Evolutionary conservation across 176 grass and related monocot species (phyloP), one percentile per base, ranked within the genome.

Genomic region (Secale cereale): DNA sequence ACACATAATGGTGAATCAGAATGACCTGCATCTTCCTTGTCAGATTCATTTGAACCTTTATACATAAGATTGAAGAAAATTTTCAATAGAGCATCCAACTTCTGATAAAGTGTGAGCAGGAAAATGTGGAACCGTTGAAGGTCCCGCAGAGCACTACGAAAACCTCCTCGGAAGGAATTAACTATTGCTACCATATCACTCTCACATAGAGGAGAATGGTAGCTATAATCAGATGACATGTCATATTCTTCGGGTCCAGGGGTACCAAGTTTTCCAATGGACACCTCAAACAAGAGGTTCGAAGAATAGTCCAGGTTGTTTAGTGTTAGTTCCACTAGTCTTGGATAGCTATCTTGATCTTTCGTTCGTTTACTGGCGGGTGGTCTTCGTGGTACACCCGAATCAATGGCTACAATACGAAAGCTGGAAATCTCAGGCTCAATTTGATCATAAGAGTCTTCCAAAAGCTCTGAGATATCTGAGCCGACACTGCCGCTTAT

Each of bases 301-400:
- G 96, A 98, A 76, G 89, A 93, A 83, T 91, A 98, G 4, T 92
- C 85, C 43, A 77, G 90, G 50, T 92, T 93, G 59, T 95, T 98
- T n/a, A 98, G 67, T 74, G 87, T 92, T 28, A 98, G 88, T 62
- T 98, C 96, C 83, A 93, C 89, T 32, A 95, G 71, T 66, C 81
- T 98, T 20, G 95, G 95, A 59, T 98, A 98, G 78, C 80, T 95
- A 67, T 94, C 93, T 86, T 89, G 93, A 86, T 98, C 96, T 87
- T 87, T 98, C 52, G 84, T 65, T 54, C 93, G 83, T 85, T 98
- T 98, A 56, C 96, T 82, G 2, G 85, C 85, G 57, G 96, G 96
- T 5, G 96, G 96, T 77, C 96, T 92, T 12, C 96, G 91, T 78
- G 96, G 96, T 39, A 98, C 96, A 13, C 87, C 86, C 45, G 91